Evolutionary conservation across 169 alveolate species (phyloP).

Genomic region (Pseudocohnilembus persalinus): DNA sequence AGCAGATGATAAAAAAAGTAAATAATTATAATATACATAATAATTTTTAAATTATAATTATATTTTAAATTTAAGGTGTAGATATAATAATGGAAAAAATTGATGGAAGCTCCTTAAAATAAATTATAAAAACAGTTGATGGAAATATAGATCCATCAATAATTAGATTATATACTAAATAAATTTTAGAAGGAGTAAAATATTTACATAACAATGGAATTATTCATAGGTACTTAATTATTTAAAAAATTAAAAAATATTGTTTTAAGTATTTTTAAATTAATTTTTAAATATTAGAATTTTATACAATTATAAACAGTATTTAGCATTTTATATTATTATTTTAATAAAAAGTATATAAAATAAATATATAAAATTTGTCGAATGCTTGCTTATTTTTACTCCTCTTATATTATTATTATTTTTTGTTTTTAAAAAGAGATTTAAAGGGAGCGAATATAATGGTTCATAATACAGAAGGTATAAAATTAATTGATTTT

Average conservation of each 20-base stretch:
- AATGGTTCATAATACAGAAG: slow-evolving; percentile 69
- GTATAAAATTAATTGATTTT: slow-evolving; percentile 53
- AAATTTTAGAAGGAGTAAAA: slow-evolving; percentile 63
- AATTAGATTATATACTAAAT: slow-evolving; percentile 57
- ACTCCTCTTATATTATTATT: neutral
- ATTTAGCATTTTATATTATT: neutral
- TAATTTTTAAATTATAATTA: neutral
- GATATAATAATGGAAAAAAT: slow-evolving; percentile 65
- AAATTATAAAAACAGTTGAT: slow-evolving; percentile 52
- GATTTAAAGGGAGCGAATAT: slow-evolving; percentile 69
- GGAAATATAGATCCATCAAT: slow-evolving; percentile 52
- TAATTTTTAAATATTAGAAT: neutral
- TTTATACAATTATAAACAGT: neutral
- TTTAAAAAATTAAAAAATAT: too few species aligned
- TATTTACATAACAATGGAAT: slow-evolving; percentile 64
- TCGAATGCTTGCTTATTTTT: slow-evolving; percentile 2
- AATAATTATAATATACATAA: neutral
- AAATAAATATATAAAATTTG: neutral
- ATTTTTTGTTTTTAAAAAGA: neutral
- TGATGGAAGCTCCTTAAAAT: slow-evolving; percentile 67
- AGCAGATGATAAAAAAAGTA: slow-evolving; percentile 34
- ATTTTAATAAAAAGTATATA: neutral
- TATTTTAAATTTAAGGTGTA: slow-evolving; percentile 1
- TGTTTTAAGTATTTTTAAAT: too few species aligned
- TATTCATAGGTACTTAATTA: slow-evolving; percentile 55